These are phyloP conservation scores for Syzygium malaccense DNA, from an alignment of 441 rosid genomes.

Conservation along the genomic window DNA sequence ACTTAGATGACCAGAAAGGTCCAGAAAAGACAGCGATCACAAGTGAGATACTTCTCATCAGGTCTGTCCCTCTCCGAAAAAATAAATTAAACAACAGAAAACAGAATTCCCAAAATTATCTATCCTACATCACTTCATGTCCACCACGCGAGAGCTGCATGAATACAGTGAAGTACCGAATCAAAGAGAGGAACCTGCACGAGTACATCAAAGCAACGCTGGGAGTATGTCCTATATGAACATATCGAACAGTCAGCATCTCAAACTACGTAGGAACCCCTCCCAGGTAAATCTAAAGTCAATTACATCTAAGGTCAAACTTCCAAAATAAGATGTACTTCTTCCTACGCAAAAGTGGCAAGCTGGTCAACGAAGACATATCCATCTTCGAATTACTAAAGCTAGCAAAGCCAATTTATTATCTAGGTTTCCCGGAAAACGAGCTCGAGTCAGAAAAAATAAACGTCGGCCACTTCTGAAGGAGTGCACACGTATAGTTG, in stretches of 20 bases:
- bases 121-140: background rate
- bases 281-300: background rate
- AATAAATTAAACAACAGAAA: background rate
- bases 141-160: background rate
- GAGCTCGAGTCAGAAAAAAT: background rate
- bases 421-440: background rate
- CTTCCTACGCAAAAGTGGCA: background rate
- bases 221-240: background rate
- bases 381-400: background rate
- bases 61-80: background rate
- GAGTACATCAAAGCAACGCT: background rate
- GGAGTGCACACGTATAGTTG: background rate
- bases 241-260: background rate
- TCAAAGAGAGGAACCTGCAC: background rate
- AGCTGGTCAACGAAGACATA: background rate
- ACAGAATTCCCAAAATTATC: background rate
- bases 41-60: background rate
- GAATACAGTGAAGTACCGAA: background rate
- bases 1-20: background rate
- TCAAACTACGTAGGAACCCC: background rate
- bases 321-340: background rate
- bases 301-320: background rate
- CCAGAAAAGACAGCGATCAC: background rate
- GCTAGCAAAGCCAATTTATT: background rate
- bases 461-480: background rate